Evolutionary conservation across 192 early-diverging fungal species (phyloP), one percentile per base, ranked within the genome.

Genomic region (Mortierella antarctica): DNA sequence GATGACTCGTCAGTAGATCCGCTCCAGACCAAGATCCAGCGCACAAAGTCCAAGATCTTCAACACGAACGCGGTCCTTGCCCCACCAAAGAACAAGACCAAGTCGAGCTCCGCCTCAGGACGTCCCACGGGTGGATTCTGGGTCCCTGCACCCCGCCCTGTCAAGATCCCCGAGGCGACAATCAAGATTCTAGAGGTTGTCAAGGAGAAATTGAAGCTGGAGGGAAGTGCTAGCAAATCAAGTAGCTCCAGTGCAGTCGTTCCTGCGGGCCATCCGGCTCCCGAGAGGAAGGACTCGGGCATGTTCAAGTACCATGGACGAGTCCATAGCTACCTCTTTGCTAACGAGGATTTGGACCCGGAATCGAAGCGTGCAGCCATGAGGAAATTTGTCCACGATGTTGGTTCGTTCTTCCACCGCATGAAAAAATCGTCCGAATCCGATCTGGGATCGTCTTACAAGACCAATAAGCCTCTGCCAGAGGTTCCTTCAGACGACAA

Each of bases 81-180:
- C 45, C 76, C 76, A 13, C 76, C 76, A 41, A 80, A 80, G 59
- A 80, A 67, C 51, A 80, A 80, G n/a, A 59, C 64, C 10, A 71
- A 71, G 31, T 13, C 70, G 0, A 62, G 41, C 17, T 49, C 69
- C 20, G 60, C 48, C 4, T 4, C 69, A 5, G 51, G 61, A n/a
- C 65, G 52, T 1, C 46, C 65, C 14, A 70, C 74, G 0, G 74
- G 67, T 51, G 77, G 77, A 57, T 72, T 80, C 60, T 80, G 77
- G 77, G 39, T 80, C 6, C 63, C 65, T 18, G 70, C 65, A 11
- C 77, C 77, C 13, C 45, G 65, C 7, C 65, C 58, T 8, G 77
- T 64, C 52, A 80, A 66, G 42, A 67, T 80, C 50, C 70, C 77
- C 23, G 77, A 80, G 49, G 71, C 77, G 18, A 80, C 77, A 1